A percentile compares a stretch with the other conserved stretches of the same genome.
Conservation (phyloP, 257 asterid species). For the Jasminum sambac region DNA sequence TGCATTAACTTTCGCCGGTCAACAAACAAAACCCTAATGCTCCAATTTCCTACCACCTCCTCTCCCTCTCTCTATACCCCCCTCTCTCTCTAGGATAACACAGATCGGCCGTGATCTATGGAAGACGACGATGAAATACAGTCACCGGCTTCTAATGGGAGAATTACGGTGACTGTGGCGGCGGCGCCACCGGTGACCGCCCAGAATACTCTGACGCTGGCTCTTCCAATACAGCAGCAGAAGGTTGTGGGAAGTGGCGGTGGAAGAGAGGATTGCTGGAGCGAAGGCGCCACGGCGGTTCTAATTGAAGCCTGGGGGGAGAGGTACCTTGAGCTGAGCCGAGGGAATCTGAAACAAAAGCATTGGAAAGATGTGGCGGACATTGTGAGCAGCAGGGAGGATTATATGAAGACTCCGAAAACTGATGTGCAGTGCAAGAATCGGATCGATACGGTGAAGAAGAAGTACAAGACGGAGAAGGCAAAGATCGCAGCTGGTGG, state of each 20-base stretch:
- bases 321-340: slow-evolving; percentile 43
- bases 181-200: slow-evolving; percentile 6
- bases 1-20: slow-evolving; percentile 32
- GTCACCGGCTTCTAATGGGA: slow-evolving; percentile 16
- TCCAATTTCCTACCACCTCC: background rate
- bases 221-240: slow-evolving; percentile 61
- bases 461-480: slow-evolving; percentile 53
- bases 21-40: background rate
- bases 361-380: slow-evolving; percentile 58
- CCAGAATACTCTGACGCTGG: slow-evolving; percentile 53
- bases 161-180: background rate
- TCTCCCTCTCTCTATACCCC: background rate
- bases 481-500: slow-evolving; percentile 39
- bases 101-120: slow-evolving; percentile 33
- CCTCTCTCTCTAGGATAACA: slow-evolving; percentile 6
- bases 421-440: slow-evolving; percentile 58
- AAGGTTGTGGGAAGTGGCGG: slow-evolving; percentile 43
- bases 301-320: slow-evolving; percentile 56
- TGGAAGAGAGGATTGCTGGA: slow-evolving; percentile 92
- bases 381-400: slow-evolving; percentile 40
- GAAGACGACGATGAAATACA: slow-evolving; percentile 51
- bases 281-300: slow-evolving; percentile 61
- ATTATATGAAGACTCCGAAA: slow-evolving; percentile 42
- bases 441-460: slow-evolving; percentile 56
- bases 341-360: slow-evolving; percentile 53